Base-by-base conservation (phyloP, 768 basidiomycete species). In the Termitomyces sp. region DNA sequence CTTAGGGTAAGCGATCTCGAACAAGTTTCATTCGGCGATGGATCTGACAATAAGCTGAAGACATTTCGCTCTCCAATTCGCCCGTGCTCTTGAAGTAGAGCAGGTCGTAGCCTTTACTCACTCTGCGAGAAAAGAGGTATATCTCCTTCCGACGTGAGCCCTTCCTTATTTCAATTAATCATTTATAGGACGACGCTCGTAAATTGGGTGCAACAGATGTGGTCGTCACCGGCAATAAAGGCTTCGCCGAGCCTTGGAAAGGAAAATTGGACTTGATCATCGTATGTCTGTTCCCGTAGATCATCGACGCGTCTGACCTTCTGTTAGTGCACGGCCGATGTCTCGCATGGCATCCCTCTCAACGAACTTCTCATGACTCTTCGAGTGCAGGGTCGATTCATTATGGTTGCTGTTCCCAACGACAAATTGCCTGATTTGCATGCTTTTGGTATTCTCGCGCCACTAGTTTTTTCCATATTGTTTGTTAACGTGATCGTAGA, bases 341-440 rank as follows among this genome's bases (percentile, higher is more conserved):
- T 73, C 20, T 69, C 70, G 7, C 58, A 68, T 38, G 73, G 70
- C 12, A 69, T 74, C 35, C 63, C 70, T n/a, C 57, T 80, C 52
- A 63, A 67, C 4, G 72, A 73, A 16, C 69, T 77, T 58, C 65
- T 80, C 40, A 74, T 72, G 16, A 81, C 81, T 51, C 77, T 88
- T 35, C 75, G 75, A 22, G 79, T 85, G 4, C 79, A 82, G 60
- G 83, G 84, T 7, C 74, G 77, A n/a, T 75, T 86, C 66, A 76
- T 87, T 60, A 80, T 80, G 67, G 86, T 87, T 50, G 83, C 83
- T 49, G 68, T 86, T 39, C 85, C 84, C 9, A 82, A 85, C 55
- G 75, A 79, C 13, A 72, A 75, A 33, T 70, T 84, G 16, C 79
- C 81, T 2, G 67, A 73, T 24, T 60, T 82, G 52, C 67, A 72